Evolutionary conservation across 768 basidiomycete genomes (phyloP).

Genomic region (Termitomyces sp.): DNA sequence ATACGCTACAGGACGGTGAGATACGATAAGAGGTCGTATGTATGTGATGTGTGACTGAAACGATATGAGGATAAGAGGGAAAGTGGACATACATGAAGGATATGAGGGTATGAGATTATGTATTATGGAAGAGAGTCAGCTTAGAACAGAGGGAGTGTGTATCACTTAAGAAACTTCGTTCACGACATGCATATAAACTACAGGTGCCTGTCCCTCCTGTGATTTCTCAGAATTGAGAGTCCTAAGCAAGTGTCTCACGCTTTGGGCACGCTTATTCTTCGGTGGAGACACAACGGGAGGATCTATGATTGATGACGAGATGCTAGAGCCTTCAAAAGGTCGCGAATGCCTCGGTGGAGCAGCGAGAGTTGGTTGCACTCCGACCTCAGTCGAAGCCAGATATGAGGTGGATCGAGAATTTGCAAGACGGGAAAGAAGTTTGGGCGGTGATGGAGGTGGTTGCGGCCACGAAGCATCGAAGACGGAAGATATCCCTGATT

Average conservation of each 20-base stretch:
- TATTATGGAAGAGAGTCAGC: background rate
- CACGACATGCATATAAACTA: constrained; percentile 39
- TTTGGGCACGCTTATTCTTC: constrained; percentile 15
- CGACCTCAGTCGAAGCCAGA: constrained; percentile 5
- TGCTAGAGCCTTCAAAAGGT: constrained; percentile 26
- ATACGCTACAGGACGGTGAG: constrained; percentile 5
- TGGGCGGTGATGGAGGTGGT: constrained; percentile 17
- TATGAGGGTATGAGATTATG: background rate
- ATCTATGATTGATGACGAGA: constrained; percentile 20
- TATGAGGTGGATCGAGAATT: background rate
- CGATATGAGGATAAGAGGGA: background rate
- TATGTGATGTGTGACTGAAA: background rate
- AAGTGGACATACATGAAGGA: constrained; percentile 1
- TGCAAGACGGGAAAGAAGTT: background rate
- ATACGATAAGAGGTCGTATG: background rate
- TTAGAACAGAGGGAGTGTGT: background rate
- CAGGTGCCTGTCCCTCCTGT: constrained; percentile 13
- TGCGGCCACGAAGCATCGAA: constrained; percentile 36
- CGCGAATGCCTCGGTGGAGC: constrained; percentile 15
- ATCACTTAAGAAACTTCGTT: constrained; percentile 29
- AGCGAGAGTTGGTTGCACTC: constrained; percentile 13
- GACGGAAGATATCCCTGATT: constrained; percentile 31
- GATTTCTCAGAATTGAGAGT: constrained; percentile 21
- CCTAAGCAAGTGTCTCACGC: constrained; percentile 21
- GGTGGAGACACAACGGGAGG: constrained; percentile 7